Conservation (phyloP, 345 rosid species). For the Rhodamnia rubescens region DNA sequence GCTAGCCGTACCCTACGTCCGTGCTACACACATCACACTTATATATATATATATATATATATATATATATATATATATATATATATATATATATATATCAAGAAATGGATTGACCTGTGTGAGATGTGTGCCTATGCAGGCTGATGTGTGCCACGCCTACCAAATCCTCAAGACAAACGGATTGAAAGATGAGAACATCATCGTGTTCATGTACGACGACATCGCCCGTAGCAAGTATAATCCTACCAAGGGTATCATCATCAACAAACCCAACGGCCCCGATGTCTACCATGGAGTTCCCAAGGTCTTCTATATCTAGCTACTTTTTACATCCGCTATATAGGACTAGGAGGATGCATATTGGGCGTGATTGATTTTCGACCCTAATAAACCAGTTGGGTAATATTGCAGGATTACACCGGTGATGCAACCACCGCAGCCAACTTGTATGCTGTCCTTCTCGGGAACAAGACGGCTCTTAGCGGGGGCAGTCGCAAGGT, state of each 20-base stretch:
- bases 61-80: too few relatives aligned
- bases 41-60: too few relatives aligned
- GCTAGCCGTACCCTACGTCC: too few relatives aligned
- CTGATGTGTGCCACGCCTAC: slow-evolving; percentile 61
- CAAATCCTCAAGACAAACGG: slow-evolving; percentile 46
- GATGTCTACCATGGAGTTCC: slow-evolving; percentile 60
- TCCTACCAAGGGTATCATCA: slow-evolving; percentile 54
- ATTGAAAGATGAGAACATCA: slow-evolving; percentile 53
- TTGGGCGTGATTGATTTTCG: background rate
- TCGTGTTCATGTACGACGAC: slow-evolving; percentile 78
- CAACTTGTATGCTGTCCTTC: slow-evolving; percentile 37
- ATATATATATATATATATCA: too few relatives aligned
- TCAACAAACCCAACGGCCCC: slow-evolving; percentile 50
- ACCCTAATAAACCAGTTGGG: background rate
- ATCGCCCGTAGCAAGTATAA: slow-evolving; percentile 29
- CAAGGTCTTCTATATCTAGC: slow-evolving; percentile 22
- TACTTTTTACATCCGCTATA: background rate
- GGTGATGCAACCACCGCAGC: slow-evolving; percentile 14
- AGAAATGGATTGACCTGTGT: background rate
- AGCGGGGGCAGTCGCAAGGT: slow-evolving; percentile 56
- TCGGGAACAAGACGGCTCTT: slow-evolving; percentile 38
- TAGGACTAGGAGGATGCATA: background rate
- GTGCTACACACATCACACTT: background rate
- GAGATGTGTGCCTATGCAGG: background rate
- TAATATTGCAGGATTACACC: slow-evolving; percentile 34